Evolutionary conservation across 129 eudicot species (phyloP).

Genomic region (Rutidosis leptorrhynchoides): DNA sequence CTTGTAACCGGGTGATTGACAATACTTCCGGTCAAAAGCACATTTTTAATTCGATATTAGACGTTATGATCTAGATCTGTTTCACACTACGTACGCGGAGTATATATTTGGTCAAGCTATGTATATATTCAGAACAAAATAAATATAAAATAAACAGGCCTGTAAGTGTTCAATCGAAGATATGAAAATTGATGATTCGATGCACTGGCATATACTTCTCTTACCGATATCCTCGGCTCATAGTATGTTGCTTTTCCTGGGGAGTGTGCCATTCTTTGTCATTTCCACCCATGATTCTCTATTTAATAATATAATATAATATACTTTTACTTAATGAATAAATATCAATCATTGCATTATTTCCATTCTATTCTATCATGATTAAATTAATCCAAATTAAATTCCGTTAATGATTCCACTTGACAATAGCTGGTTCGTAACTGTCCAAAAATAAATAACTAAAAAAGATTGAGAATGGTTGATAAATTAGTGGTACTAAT

Average conservation of each 20-base stretch:
- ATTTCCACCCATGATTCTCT: slow-evolving; percentile 12
- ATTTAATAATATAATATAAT: not conserved
- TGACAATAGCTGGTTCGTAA: slow-evolving; percentile 23
- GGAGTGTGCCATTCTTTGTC: slow-evolving; percentile 23
- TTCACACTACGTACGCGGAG: too few relatives aligned
- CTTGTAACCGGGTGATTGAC: too few relatives aligned
- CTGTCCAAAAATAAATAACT: slow-evolving; percentile 20
- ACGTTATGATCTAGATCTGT: too few relatives aligned
- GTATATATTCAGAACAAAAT: too few relatives aligned
- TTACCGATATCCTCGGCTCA: too few relatives aligned
- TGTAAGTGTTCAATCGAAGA: too few relatives aligned
- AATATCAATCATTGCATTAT: slow-evolving; percentile 11
- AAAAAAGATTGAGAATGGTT: not conserved
- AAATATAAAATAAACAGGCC: too few relatives aligned
- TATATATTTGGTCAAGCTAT: too few relatives aligned
- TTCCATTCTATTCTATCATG: not conserved
- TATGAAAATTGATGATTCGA: too few relatives aligned
- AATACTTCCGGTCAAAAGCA: too few relatives aligned
- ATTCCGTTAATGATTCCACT: slow-evolving; percentile 15
- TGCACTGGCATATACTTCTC: too few relatives aligned
- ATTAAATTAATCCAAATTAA: not conserved
- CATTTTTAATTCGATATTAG: too few relatives aligned
- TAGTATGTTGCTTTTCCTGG: slow-evolving; percentile 12
- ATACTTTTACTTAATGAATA: not conserved
- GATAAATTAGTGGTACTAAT: not conserved